Evolutionary conservation across 331 rosid species (phyloP).

Genomic region (Prunus yedoensis): DNA sequence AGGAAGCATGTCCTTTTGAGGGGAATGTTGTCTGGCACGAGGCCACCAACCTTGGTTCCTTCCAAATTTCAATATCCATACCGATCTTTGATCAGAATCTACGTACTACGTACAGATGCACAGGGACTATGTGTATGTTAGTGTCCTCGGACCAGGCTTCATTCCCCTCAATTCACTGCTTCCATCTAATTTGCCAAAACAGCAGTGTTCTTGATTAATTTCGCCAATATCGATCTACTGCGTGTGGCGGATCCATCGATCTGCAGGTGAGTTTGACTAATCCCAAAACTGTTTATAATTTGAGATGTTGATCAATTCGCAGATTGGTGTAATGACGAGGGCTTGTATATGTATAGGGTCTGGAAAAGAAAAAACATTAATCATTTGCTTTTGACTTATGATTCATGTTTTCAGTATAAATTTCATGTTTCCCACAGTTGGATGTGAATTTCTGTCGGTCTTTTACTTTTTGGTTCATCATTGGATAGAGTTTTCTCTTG

Average conservation of each 20-base stretch:
- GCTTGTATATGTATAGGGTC: neutral
- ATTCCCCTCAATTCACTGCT: conserved; percentile 93
- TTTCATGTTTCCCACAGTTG: conserved; percentile 8
- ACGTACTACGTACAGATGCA: too few relatives aligned
- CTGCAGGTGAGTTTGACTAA: conserved; percentile 29
- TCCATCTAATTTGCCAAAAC: conserved; percentile 19
- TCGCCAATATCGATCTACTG: neutral
- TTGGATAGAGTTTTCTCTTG: conserved; percentile 20
- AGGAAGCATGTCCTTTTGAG: conserved; percentile 61
- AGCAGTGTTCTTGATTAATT: neutral
- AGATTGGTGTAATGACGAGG: conserved; percentile 47
- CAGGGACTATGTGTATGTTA: neutral
- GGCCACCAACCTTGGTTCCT: conserved; percentile 15
- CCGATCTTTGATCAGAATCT: neutral
- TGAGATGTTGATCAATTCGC: neutral
- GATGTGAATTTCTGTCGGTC: conserved; percentile 17
- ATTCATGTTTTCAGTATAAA: conserved; percentile 3
- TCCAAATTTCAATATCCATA: neutral
- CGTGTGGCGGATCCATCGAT: conserved; percentile 4
- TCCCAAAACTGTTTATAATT: neutral
- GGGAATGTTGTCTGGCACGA: conserved; percentile 75
- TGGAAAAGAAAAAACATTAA: conserved; percentile 2
- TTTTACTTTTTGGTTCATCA: conserved; percentile 26
- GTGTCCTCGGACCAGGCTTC: conserved; percentile 99
- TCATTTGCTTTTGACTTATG: conserved; percentile 33